Base-by-base conservation (phyloP, 345 rosid species). In the Erodium maritimum region DNA sequence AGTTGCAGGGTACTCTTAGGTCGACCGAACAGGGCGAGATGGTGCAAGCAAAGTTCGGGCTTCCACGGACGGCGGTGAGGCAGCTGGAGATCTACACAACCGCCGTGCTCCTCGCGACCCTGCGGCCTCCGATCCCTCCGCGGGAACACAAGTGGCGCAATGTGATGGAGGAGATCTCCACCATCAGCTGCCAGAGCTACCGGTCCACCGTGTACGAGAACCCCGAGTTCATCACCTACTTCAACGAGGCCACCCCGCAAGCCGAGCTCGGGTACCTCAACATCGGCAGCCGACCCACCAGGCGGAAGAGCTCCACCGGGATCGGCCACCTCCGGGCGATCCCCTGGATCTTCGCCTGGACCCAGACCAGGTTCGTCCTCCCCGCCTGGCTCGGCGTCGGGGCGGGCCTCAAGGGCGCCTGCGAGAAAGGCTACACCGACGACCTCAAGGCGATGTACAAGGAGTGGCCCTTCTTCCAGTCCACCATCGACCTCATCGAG, bases 381-480 rank as follows among this genome's bases (percentile, higher is more conserved):
- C 99, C 99, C 23, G 95, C 99, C 52, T 93, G 99, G 96, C 96
- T 93, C 56, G 99, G 99, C 25, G 86, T 93, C 19, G 96, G 96
- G 57, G 83, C 94, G 21, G 99, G 96, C 34, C 52, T 89, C 50
- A 82, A 74, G 67, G 87, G 82, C 33, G 99, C 71, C 13, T 93
- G 94, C 21, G 94, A 86, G 69, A 79, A 81, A 70, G 99, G 99
- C 8, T 68, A 79, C 42, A 71, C 82, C 0, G 86, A 83, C 54
- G 99, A 93, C 59, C 64, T 93, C 64, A 75, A 71, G 67, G 87
- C 82, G 34, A 93, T 93, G 96, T 88, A 93, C 71, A 79, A 75
- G 63, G 99, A 86, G 63, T 88, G 99, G 95, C 99, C 96, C 0
- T 86, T 89, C 66, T 86, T 93, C 69, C 98, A 93, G 55, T 86